Evolutionary conservation across 2,329 filamentous ascomycete genomes (phyloP).

Genomic region (Beauveria medogensis): DNA sequence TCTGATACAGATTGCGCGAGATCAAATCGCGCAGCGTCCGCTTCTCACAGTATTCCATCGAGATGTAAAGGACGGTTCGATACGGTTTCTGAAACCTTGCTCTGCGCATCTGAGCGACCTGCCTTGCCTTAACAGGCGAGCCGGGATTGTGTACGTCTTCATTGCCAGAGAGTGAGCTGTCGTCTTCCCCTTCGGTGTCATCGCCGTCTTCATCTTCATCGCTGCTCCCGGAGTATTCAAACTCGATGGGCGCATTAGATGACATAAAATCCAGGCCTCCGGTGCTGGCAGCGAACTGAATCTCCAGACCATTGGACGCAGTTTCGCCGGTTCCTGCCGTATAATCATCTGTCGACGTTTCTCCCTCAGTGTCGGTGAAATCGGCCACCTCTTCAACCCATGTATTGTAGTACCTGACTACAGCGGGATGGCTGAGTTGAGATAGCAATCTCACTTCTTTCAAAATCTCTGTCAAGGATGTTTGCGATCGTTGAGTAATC

Average conservation of each 20-base stretch:
- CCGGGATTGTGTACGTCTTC: slow-evolving; percentile 24
- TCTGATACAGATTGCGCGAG: slow-evolving; percentile 62
- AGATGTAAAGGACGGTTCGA: slow-evolving; percentile 81
- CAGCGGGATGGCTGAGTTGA: slow-evolving; percentile 79
- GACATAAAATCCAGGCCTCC: slow-evolving; percentile 90
- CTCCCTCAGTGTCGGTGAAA: slow-evolving; percentile 46
- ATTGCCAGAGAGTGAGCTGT: slow-evolving; percentile 22
- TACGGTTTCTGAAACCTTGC: slow-evolving; percentile 42
- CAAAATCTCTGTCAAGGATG: slow-evolving; percentile 72
- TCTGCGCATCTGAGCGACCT: slow-evolving; percentile 22
- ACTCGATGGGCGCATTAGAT: slow-evolving; percentile 72
- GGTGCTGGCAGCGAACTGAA: slow-evolving; percentile 63
- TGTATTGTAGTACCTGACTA: slow-evolving; percentile 87
- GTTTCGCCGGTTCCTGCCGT: slow-evolving; percentile 29
- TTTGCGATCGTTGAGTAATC: slow-evolving; percentile 72
- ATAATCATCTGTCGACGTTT: slow-evolving; percentile 44
- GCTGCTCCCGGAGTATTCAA: slow-evolving; percentile 53
- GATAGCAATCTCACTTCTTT: slow-evolving; percentile 84
- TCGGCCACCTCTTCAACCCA: slow-evolving; percentile 74
- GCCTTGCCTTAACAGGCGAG: slow-evolving; percentile 25
- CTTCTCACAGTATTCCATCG: slow-evolving; percentile 98
- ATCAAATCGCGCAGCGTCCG: slow-evolving; percentile 86
- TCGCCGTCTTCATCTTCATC: slow-evolving; percentile 39
- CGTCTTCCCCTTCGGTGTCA: slow-evolving; percentile 37
- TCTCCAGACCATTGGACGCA: slow-evolving; percentile 32